These are phyloP conservation scores for Dichotomocladium elegans DNA, from an alignment of 371 early-diverging fungal genomes.

Conservation along the genomic window DNA sequence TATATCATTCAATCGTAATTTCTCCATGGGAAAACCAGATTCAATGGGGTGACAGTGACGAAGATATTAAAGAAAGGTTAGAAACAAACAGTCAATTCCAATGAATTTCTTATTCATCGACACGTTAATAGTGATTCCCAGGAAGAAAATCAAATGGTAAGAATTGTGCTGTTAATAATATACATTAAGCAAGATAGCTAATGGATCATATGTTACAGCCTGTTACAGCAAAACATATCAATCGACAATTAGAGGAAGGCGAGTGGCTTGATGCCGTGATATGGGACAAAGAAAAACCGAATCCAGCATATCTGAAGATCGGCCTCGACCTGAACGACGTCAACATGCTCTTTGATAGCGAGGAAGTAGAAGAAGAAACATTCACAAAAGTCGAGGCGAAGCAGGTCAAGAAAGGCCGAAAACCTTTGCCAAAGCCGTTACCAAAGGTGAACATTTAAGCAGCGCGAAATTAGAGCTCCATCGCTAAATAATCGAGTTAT, in stretches of 20 bases:
- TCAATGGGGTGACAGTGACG: slow-evolving; percentile 68
- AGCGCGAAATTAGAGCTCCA: not conserved
- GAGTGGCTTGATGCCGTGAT: slow-evolving; percentile 68
- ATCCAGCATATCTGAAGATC: slow-evolving; percentile 56
- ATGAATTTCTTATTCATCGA: too few species aligned
- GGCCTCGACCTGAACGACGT: slow-evolving; percentile 72
- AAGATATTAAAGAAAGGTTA: too few species aligned
- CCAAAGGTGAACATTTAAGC: slow-evolving; percentile 15
- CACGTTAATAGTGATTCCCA: too few species aligned
- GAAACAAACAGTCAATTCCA: too few species aligned
- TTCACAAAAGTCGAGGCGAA: slow-evolving; percentile 34
- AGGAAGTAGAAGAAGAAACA: slow-evolving; percentile 49
- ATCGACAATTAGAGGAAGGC: slow-evolving; percentile 58
- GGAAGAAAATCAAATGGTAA: not conserved
- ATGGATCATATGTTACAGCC: not conserved
- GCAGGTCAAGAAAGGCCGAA: slow-evolving; percentile 37
- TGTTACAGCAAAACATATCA: slow-evolving; percentile 31
- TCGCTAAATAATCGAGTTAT: not conserved
- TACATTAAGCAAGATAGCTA: too few species aligned
- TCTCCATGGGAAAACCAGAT: slow-evolving; percentile 84
- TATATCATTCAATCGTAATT: slow-evolving; percentile 58
- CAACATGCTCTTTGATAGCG: slow-evolving; percentile 71
- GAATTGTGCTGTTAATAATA: too few species aligned
- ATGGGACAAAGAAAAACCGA: slow-evolving; percentile 70
- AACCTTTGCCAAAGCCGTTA: slow-evolving; percentile 29